phyloP scores from a whole-genome alignment of 169 alveolate species.

The Fabrea salina region DNA sequence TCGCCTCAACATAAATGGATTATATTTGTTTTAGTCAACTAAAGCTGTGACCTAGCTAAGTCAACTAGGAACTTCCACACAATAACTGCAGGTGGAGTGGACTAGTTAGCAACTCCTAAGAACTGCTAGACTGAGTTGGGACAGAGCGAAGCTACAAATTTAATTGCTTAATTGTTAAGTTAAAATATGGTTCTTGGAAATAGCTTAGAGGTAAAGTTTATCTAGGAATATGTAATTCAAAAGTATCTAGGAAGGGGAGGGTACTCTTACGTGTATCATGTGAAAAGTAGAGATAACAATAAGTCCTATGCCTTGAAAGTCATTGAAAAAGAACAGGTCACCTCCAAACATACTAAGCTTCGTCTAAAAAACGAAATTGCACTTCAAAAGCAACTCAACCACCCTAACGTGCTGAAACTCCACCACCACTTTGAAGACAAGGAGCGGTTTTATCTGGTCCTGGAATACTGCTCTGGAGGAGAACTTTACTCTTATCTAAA shows the following conservation, averaged over 20 bases:
- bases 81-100: too few relatives aligned
- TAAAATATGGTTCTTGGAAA: too few relatives aligned
- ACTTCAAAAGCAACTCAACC: slow-evolving; percentile 38
- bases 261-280: slow-evolving; percentile 36
- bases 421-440: slow-evolving; percentile 60
- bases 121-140: too few relatives aligned
- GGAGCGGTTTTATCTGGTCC: slow-evolving; percentile 18
- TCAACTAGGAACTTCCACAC: too few relatives aligned
- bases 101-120: too few relatives aligned
- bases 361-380: slow-evolving; percentile 44
- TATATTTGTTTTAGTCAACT: too few relatives aligned
- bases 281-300: not conserved
- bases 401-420: slow-evolving; percentile 63
- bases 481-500: not conserved
- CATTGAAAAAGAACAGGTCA: slow-evolving; percentile 31
- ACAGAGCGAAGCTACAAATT: too few relatives aligned
- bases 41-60: too few relatives aligned
- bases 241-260: slow-evolving; percentile 46
- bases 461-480: slow-evolving; percentile 4
- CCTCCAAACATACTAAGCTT: not conserved
- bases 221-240: slow-evolving; percentile 29
- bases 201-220: too few relatives aligned
- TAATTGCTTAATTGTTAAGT: too few relatives aligned
- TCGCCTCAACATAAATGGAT: slow-evolving; percentile 7
- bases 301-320: slow-evolving; percentile 42